Evolutionary conservation across 23 red algal genomes (phyloP).

Genomic region (Gracilaria vermiculophylla): DNA sequence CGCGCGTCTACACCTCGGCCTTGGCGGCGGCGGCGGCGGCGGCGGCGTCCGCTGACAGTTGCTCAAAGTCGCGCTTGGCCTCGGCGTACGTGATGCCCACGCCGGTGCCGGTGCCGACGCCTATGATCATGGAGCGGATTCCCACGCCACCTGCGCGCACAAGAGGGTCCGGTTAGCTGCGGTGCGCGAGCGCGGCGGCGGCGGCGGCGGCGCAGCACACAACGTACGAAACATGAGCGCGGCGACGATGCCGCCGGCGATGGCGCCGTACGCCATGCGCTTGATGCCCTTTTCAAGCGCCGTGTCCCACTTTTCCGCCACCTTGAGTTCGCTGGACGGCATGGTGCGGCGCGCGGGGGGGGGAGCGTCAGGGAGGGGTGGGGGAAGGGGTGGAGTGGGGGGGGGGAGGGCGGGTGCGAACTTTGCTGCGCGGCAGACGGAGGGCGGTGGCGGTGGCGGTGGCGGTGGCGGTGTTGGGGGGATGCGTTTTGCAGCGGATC

Average conservation of each 20-base stretch:
- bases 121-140: conserved; percentile 73
- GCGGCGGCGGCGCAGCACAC: neutral
- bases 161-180: neutral
- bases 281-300: conserved; percentile 97
- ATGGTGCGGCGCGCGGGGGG: conserved; percentile 1
- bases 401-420: neutral
- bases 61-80: conserved; percentile 88
- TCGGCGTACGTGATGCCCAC: conserved; percentile 96
- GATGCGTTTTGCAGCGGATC: too few species aligned
- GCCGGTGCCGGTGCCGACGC: conserved; percentile 81
- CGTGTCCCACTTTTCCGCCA: conserved; percentile 90
- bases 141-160: conserved; percentile 48
- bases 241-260: conserved; percentile 75
- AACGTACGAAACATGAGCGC: conserved; percentile 90
- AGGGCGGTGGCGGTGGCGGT: too few species aligned
- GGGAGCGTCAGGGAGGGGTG: neutral
- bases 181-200: neutral
- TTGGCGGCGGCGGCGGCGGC: conserved; percentile 1
- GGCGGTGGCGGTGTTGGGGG: too few species aligned
- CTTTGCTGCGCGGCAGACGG: too few species aligned
- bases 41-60: neutral
- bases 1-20: too few species aligned
- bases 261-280: conserved; percentile 87
- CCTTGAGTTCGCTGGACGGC: conserved; percentile 70
- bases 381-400: neutral